Base-by-base conservation (phyloP, 2,329 filamentous ascomycete genomes). In the Stachybotrys chartarum region DNA sequence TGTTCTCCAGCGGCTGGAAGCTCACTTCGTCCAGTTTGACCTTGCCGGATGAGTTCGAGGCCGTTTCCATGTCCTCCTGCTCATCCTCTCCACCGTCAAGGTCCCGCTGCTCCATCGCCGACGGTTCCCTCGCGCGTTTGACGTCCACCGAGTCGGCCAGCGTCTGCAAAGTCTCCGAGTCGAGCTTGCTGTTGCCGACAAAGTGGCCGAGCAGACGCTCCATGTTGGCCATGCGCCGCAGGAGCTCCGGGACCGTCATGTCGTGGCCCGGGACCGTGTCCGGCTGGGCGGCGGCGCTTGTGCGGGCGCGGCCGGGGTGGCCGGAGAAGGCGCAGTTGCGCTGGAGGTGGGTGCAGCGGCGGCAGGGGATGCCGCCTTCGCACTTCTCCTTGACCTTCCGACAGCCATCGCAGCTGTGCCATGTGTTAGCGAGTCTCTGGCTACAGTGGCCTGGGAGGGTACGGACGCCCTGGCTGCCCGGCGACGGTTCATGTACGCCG, bases 321-420 rank as follows among this genome's bases (percentile, higher is more conserved):
- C 70, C 67, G 24, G 70, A 71, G 59, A 80, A 80, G 56, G 76
- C 71, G 64, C 79, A 81, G 60, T 75, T 73, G 48, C 78, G 74
- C 56, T 74, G 74, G 59, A 80, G 75, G 56, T 76, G 77, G 55
- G 75, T 70, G 62, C 79, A 82, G 54, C 79, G 69, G 50, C 77
- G 75, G 61, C 79, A 82, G 2, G 79, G 79, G 17, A 79, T 70
- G 52, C 78, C 79, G 50, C 79, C 79, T 60, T 81, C 78, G 61
- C 79, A 82, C 66, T 81, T 80, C 64, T 82, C 79, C 62, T 82
- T 82, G 56, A 78, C 73, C 58, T 78, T 72, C 56, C 79, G 77
- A 64, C 78, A 82, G 53, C 75, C 76, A 62, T 80, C 78, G 61
- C 79, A 82, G 56, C 79, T 81, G 49, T 12, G 10, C 32, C 32